Base-by-base conservation (phyloP, 108 stramenopile species). In the Aurantiochytrium sp. region DNA sequence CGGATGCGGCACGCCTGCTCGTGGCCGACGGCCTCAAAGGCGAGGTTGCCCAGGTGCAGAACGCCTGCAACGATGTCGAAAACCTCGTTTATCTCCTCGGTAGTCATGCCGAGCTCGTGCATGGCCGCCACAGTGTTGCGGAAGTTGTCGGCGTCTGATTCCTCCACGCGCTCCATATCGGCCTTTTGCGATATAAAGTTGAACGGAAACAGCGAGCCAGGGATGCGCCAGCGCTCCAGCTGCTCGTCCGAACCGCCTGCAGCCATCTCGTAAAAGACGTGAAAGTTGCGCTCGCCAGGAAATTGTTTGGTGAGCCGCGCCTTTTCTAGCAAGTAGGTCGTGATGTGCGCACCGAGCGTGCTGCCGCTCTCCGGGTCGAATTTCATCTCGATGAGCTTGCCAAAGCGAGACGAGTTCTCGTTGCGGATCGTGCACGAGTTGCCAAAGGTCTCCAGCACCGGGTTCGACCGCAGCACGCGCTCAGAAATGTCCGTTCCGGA, bases 251-350 rank as follows among this genome's bases (percentile, higher is more conserved):
- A 10, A 3, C 30, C 24, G 4, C 95, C 93, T 21, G 30, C 68
- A 19, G 69, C 12, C 21, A 92, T 88, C 91, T 93, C 92, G 87
- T 94, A 94, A 65, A 94, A 94, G 2, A 94, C 87, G 86, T 94
- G 93, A 87, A 90, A 94, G 87, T 94, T 94, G 42, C 93, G 34
- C 88, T 94, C 93, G 24, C 34, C 12, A 21, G 85, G 95, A 10
- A 91, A 68, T 68, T 93, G 93, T 15, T 42, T 8, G 3, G 89
- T 92, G 24, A 93, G 69, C 48, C 93, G 52, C 37, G 89, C 86
- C 85, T 93, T 94, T 45, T 94, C 93, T 31, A 94, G 88, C 81
- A 94, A 90, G 89, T 92, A 94, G 59, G 90, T 92, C n/a, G 87
- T 90, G 55, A 93, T 92, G 32, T 52, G 52, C 22, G 86, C 88